Evolutionary conservation across 306 rosid genomes (phyloP).

Genomic region (Gillenia trifoliata): DNA sequence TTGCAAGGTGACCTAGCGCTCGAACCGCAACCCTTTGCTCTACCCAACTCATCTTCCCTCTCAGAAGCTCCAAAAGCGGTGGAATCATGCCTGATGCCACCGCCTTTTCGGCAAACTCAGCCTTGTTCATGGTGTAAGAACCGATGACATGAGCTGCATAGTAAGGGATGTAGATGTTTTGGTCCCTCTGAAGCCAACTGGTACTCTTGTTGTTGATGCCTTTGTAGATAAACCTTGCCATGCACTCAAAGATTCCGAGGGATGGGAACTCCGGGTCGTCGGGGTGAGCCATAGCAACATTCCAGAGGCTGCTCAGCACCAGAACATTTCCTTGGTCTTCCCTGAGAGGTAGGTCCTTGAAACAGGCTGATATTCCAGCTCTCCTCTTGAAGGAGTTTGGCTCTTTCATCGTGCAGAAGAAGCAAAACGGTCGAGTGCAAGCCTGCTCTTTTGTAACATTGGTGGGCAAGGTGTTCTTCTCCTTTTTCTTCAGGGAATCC

Average conservation of each 20-base stretch:
- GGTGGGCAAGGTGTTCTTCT: constrained; percentile 13
- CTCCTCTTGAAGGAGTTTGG: constrained; percentile 32
- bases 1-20: constrained; percentile 78
- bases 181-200: constrained; percentile 50
- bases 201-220: constrained; percentile 25
- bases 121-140: constrained; percentile 69
- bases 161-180: constrained; percentile 75
- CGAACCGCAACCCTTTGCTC: constrained; percentile 71
- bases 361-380: constrained; percentile 31
- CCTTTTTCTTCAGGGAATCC: constrained; percentile 30
- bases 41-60: constrained; percentile 66
- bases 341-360: constrained; percentile 39
- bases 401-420: constrained; percentile 73
- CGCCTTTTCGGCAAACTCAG: constrained; percentile 56
- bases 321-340: constrained; percentile 45
- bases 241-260: constrained; percentile 72
- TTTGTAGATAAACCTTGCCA: constrained; percentile 58
- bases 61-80: constrained; percentile 56
- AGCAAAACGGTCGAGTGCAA: constrained; percentile 41
- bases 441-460: constrained; percentile 12
- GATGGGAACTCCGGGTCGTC: constrained; percentile 61
- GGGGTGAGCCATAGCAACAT: constrained; percentile 71
- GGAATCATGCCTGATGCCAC: constrained; percentile 59
- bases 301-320: constrained; percentile 60
- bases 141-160: constrained; percentile 87